Evolutionary conservation across 75 land plant species (phyloP).

Genomic region (Ceratopteris richardii): DNA sequence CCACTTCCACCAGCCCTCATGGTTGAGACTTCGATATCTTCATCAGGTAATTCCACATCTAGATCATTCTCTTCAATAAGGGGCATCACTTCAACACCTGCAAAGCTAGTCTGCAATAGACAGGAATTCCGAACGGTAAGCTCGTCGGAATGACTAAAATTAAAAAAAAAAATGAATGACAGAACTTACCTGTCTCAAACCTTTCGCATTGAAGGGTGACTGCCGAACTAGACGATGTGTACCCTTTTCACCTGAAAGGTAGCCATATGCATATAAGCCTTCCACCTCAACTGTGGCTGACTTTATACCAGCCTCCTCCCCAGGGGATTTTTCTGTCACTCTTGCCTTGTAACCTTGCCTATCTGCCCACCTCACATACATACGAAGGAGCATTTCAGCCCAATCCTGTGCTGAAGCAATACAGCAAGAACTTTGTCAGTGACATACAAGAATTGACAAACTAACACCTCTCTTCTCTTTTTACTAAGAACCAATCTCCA

Average conservation of each 20-base stretch:
- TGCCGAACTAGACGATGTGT: constrained; percentile 92
- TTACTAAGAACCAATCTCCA: too few relatives aligned
- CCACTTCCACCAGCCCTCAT: constrained; percentile 94
- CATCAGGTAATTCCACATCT: constrained; percentile 80
- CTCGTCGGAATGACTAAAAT: too few relatives aligned
- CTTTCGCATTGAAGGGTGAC: constrained; percentile 93
- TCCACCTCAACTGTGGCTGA: constrained; percentile 86
- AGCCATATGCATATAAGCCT: constrained; percentile 90
- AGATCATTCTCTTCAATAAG: constrained; percentile 77
- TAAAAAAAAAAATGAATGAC: constrained; percentile 4
- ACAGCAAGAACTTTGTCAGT: constrained; percentile 14
- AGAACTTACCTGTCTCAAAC: constrained; percentile 79
- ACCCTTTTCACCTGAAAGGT: constrained; percentile 89
- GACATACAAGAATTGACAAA: too few relatives aligned
- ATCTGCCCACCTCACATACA: constrained; percentile 98
- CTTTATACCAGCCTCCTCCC: constrained; percentile 98
- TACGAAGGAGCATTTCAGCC: constrained; percentile 97
- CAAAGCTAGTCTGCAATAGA: constrained; percentile 79
- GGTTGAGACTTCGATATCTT: constrained; percentile 73
- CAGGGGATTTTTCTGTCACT: constrained; percentile 82
- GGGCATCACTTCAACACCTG: constrained; percentile 97
- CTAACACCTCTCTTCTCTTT: too few relatives aligned
- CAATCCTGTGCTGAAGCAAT: constrained; percentile 92
- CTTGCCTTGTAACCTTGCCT: constrained; percentile 63
- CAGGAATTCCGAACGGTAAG: too few relatives aligned